These are phyloP conservation scores for Neonectria punicea DNA, from an alignment of 2,329 filamentous ascomycete genomes.

Conservation along the genomic window DNA sequence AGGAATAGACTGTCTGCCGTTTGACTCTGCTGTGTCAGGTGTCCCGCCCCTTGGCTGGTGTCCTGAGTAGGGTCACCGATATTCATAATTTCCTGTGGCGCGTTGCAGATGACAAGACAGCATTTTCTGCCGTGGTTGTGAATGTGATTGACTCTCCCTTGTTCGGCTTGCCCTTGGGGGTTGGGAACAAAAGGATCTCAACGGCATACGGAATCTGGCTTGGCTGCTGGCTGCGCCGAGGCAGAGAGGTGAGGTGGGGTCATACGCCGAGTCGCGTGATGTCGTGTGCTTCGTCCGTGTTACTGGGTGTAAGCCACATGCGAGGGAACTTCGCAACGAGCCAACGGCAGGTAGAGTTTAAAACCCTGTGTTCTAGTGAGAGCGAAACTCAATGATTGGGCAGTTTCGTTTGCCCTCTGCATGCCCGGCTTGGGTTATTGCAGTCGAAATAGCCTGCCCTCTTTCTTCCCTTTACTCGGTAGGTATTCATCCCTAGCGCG, in stretches of 20 bases:
- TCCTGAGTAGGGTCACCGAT: constrained; percentile 1
- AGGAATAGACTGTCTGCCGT: constrained; percentile 1
- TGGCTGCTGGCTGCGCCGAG: neutral
- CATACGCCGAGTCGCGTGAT: constrained; percentile 34
- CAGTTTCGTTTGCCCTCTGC: no score
- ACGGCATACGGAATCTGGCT: neutral
- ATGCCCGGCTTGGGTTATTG: neutral
- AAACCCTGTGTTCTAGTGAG: neutral
- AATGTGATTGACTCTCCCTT: neutral
- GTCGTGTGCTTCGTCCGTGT: constrained; percentile 11
- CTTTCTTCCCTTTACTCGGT: neutral
- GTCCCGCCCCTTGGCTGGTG: neutral
- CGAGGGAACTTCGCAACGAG: no score
- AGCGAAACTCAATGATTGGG: no score
- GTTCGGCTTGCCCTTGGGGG: neutral
- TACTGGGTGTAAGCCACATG: neutral
- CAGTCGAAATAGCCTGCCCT: neutral
- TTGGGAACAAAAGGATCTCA: neutral
- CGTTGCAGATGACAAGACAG: neutral
- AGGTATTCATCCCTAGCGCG: neutral
- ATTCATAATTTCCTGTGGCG: neutral
- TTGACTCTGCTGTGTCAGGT: constrained; percentile 8
- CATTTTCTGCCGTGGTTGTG: neutral
- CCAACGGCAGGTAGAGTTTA: neutral
- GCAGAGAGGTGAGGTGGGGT: constrained; percentile 10